Percentiles rank a stretch among this genome's conserved stretches.
Conservation (phyloP, 768 basidiomycete genomes). For the Podaxis sp. region DNA sequence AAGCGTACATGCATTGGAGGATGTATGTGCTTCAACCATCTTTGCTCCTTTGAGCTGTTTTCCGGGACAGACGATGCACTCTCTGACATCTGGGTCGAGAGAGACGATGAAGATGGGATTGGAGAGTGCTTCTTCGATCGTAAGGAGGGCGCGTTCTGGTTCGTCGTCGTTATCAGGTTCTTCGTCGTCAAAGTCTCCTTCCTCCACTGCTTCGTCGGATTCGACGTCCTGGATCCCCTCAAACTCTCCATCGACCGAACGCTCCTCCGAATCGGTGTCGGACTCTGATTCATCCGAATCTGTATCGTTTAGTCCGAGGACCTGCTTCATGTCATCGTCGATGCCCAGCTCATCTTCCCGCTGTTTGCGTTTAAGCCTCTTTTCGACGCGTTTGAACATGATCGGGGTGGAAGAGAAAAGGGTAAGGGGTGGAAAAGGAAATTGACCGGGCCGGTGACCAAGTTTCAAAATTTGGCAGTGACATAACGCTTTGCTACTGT, state of each 20-base stretch:
- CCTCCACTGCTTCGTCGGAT: slow-evolving; percentile 14
- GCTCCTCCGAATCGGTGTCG: slow-evolving; percentile 31
- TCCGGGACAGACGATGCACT: slow-evolving; percentile 70
- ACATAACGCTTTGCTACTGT: background rate
- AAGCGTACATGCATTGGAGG: slow-evolving; percentile 60
- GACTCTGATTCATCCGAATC: slow-evolving; percentile 71
- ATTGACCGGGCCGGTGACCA: slow-evolving; percentile 2
- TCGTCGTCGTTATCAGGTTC: slow-evolving; percentile 28
- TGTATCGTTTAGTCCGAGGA: slow-evolving; percentile 69
- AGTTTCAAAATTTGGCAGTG: background rate
- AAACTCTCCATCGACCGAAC: slow-evolving; percentile 22
- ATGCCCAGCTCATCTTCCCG: slow-evolving; percentile 66
- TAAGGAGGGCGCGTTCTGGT: slow-evolving; percentile 44
- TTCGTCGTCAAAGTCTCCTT: slow-evolving; percentile 20
- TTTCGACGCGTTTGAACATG: slow-evolving; percentile 84
- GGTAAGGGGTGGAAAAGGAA: slow-evolving; percentile 4
- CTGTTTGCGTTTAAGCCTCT: slow-evolving; percentile 57
- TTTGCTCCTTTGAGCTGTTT: slow-evolving; percentile 63
- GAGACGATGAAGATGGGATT: slow-evolving; percentile 66
- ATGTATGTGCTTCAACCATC: slow-evolving; percentile 58
- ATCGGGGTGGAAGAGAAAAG: slow-evolving; percentile 4
- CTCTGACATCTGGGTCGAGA: slow-evolving; percentile 51
- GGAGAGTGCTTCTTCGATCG: slow-evolving; percentile 57
- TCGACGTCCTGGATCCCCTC: slow-evolving; percentile 24
- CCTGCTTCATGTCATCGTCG: slow-evolving; percentile 61